Evolutionary conservation across 2,329 filamentous ascomycete species (phyloP).

Genomic region (Pseudocercospora fijiensis): DNA sequence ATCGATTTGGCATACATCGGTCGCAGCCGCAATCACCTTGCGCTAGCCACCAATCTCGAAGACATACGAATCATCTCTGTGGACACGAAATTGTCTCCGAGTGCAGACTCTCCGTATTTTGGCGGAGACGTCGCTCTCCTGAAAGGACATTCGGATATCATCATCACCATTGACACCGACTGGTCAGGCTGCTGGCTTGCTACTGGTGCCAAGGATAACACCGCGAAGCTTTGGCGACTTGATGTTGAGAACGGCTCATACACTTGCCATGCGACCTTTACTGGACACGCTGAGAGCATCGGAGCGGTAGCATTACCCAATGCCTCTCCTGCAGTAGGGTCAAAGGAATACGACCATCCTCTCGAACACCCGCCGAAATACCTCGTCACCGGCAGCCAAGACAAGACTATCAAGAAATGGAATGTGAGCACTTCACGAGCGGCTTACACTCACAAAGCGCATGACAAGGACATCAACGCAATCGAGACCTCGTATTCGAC

Average conservation of each 20-base stretch:
- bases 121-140: conserved; percentile 84
- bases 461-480: conserved; percentile 98
- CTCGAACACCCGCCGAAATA: conserved; percentile 78
- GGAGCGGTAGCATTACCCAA: conserved; percentile 84
- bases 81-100: conserved; percentile 25
- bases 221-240: conserved; percentile 83
- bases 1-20: conserved; percentile 90
- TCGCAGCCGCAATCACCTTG: conserved; percentile 75
- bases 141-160: conserved; percentile 90
- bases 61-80: conserved; percentile 85
- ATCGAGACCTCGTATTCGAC: conserved; percentile 69
- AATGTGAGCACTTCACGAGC: conserved; percentile 65
- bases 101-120: conserved; percentile 59
- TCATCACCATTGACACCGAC: conserved; percentile 90
- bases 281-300: conserved; percentile 90
- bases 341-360: conserved; percentile 69
- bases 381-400: conserved; percentile 87
- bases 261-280: conserved; percentile 76
- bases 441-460: conserved; percentile 85
- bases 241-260: conserved; percentile 74
- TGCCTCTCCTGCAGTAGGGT: conserved; percentile 63
- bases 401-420: conserved; percentile 94
- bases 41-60: conserved; percentile 91
- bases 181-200: conserved; percentile 97
- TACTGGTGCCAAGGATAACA: conserved; percentile 96